Evolutionary conservation across 495 filamentous ascomycete genomes (phyloP).

Genomic region (Bryoglossum gracile): DNA sequence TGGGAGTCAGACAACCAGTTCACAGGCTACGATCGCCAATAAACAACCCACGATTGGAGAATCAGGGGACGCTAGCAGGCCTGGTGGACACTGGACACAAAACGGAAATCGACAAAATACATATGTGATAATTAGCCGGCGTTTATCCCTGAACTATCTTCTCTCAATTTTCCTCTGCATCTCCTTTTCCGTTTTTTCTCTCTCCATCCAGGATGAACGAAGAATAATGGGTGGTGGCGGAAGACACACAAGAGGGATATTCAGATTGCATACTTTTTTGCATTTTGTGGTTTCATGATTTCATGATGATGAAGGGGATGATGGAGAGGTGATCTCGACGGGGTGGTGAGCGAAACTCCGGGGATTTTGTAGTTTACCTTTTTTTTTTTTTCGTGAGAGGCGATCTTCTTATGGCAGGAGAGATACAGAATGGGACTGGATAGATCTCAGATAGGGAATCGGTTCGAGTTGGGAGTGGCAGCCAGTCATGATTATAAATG

Average conservation of each 20-base stretch:
- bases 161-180: no score
- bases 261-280: no score
- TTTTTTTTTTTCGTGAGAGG: neutral
- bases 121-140: conserved; percentile 24
- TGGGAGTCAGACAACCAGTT: conserved; percentile 21
- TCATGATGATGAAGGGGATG: conserved; percentile 4
- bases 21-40: conserved; percentile 11
- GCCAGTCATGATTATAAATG: no score
- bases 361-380: conserved; percentile 8
- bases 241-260: neutral
- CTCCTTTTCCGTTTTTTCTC: conserved; percentile 3
- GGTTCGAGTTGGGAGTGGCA: no score
- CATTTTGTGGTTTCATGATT: no score
- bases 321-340: conserved; percentile 15
- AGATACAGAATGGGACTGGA: no score
- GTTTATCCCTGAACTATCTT: no score
- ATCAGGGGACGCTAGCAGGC: conserved; percentile 11
- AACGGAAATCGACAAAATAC: conserved; percentile 8
- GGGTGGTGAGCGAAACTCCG: conserved; percentile 16
- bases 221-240: conserved; percentile 1
- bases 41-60: neutral
- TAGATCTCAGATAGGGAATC: no score
- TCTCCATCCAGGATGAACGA: conserved; percentile 2
- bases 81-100: conserved; percentile 18
- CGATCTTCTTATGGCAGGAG: neutral